Evolutionary conservation across 1,139 yeast genomes (phyloP).

Genomic region (Lodderomyces jiufengensis): DNA sequence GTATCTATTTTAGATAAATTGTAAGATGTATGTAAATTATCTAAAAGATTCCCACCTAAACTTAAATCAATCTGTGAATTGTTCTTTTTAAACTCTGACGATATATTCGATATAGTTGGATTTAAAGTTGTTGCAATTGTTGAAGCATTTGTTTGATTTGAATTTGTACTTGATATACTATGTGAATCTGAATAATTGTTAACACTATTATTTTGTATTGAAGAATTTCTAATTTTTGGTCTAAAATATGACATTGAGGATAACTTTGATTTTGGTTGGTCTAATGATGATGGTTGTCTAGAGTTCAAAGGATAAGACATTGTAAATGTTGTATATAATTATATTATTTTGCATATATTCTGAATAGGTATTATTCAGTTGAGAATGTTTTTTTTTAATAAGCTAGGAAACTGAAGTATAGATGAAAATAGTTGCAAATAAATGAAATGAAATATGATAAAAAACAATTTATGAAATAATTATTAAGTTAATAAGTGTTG

Average conservation of each 20-base stretch:
- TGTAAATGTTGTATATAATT: too few species aligned
- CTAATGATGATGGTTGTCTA: background rate
- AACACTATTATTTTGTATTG: background rate
- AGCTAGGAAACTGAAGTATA: too few species aligned
- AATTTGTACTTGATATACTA: slow-evolving; percentile 2
- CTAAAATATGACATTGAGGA: too few species aligned
- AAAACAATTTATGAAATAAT: too few species aligned
- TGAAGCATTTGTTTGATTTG: slow-evolving; percentile 5
- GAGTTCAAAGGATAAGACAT: too few species aligned
- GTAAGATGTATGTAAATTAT: slow-evolving; percentile 16
- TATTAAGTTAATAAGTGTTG: too few species aligned
- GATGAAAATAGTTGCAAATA: too few species aligned
- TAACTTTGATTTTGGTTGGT: background rate
- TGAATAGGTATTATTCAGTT: too few species aligned
- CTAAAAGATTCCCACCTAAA: background rate
- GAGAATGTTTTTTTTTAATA: too few species aligned
- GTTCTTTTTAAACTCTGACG: too few species aligned
- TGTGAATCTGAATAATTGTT: slow-evolving; percentile 1
- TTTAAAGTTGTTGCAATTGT: slow-evolving; percentile 4
- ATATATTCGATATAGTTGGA: background rate
- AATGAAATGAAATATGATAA: too few species aligned
- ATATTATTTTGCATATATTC: too few species aligned
- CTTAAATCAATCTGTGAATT: slow-evolving; percentile 1
- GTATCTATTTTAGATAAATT: slow-evolving; percentile 45
- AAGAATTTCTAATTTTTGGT: background rate